Base-by-base conservation (phyloP, 495 filamentous ascomycete genomes). In the Penicillium maclennaniae region DNA sequence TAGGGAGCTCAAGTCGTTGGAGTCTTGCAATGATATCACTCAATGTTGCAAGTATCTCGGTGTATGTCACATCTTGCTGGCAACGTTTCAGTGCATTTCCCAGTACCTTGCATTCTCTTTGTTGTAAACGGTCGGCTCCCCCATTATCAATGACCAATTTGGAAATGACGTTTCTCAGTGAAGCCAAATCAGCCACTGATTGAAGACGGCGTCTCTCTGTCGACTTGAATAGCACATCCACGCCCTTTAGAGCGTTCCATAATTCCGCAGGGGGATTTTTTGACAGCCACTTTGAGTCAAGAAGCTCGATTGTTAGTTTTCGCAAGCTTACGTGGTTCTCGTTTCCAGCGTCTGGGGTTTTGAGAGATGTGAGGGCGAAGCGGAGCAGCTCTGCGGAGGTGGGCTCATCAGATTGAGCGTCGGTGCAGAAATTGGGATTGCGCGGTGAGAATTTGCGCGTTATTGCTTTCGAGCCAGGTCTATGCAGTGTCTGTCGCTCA, bases 341-440 rank as follows among this genome's bases (percentile, higher is more conserved):
- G 3, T 16, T 17, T 28, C 54, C 23, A 4, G 48, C 43, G 20
- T 17, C 17, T 21, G 53, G 44, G 39, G 47, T 53, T 19, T 43
- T 49, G 21, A 43, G 63, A 8, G 55, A 63, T 6, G 50, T 69
- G 19, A 76, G 39, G 15, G 59, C 56, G 41, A 63, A 69, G 41
- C 69, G 66, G 20, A 74, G 54, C 43, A 70, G 19, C 23, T 70
- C 56, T 16, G 67, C 65, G 15, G 67, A 61, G 12, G 65, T 55
- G 28, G 65, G 62, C 52, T 61, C 48, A 19, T 10, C 42, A n/a
- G 44, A 43, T 23, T 42, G 45, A 45, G 44, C 37, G 19, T 47
- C 50, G 21, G 20, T 10, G 7, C 34, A 43, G 47, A 44, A 23
- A 23, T 49, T 48, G 21, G 28, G 6, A 8, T 52, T 21, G 25